Evolutionary conservation across 495 filamentous ascomycete species (phyloP).

Genomic region (Chaetomium cochliodes): DNA sequence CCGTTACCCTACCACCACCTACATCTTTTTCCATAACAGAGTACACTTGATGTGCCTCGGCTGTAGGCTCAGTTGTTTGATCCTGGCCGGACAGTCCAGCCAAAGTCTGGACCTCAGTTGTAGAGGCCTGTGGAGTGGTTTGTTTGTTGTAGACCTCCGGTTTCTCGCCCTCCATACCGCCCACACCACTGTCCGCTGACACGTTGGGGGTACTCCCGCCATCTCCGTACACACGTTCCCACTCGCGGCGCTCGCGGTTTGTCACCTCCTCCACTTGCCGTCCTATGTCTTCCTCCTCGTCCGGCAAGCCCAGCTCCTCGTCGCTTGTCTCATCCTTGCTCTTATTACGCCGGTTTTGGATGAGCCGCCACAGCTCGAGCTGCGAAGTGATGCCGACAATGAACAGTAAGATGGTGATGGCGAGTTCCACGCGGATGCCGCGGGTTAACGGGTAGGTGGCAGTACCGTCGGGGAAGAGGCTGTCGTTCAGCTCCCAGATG

Average conservation of each 20-base stretch:
- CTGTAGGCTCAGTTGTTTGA: no score
- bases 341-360: conserved; percentile 67
- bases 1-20: conserved; percentile 35
- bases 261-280: conserved; percentile 66
- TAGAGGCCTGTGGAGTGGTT: conserved; percentile 29
- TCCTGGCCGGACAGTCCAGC: no score
- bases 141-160: conserved; percentile 43
- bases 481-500: conserved; percentile 79
- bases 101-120: conserved; percentile 22
- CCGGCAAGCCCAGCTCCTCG: conserved; percentile 59
- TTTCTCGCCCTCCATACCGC: conserved; percentile 52
- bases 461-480: conserved; percentile 73
- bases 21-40: conserved; percentile 34
- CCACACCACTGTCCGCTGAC: conserved; percentile 53
- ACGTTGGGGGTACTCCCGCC: conserved; percentile 29
- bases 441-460: conserved; percentile 82
- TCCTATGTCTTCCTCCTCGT: conserved; percentile 68
- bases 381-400: conserved; percentile 79
- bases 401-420: conserved; percentile 69
- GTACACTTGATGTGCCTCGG: conserved; percentile 32
- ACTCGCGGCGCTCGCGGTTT: conserved; percentile 64
- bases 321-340: conserved; percentile 57
- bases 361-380: conserved; percentile 82
- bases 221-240: conserved; percentile 78
- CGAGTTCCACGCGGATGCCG: conserved; percentile 82